These are phyloP conservation scores for Coniochaeta sp. DNA, from an alignment of 2,329 filamentous ascomycete species.

Conservation along the genomic window DNA sequence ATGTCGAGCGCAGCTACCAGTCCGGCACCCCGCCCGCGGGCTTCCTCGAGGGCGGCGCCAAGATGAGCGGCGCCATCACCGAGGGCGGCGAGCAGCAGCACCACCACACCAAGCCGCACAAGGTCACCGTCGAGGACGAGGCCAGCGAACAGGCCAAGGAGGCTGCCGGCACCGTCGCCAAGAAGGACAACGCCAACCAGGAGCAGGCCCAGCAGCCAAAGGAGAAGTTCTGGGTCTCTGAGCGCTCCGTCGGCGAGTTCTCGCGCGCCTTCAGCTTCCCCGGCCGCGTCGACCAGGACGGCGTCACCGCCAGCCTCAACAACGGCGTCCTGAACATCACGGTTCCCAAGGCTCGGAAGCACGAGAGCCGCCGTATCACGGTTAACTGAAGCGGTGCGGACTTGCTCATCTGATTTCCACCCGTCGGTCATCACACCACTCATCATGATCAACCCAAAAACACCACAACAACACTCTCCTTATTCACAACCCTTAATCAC, in stretches of 20 bases:
- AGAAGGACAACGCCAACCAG: slow-evolving; percentile 8
- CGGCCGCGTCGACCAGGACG: slow-evolving; percentile 52
- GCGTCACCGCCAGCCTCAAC: slow-evolving; percentile 54
- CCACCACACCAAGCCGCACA: slow-evolving; percentile 35
- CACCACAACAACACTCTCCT: neutral
- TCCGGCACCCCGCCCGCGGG: slow-evolving; percentile 44
- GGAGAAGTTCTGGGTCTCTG: slow-evolving; percentile 60
- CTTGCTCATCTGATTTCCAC: neutral
- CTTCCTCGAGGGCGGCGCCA: slow-evolving; percentile 34
- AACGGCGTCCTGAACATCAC: slow-evolving; percentile 58
- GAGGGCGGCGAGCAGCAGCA: slow-evolving; percentile 27
- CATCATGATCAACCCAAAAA: neutral
- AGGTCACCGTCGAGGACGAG: slow-evolving; percentile 63
- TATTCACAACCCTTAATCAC: neutral
- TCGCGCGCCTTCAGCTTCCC: slow-evolving; percentile 64
- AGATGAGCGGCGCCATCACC: slow-evolving; percentile 30
- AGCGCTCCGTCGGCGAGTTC: slow-evolving; percentile 62
- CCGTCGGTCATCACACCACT: too few relatives aligned
- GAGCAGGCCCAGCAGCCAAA: slow-evolving; percentile 15
- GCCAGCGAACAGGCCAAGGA: slow-evolving; percentile 25
- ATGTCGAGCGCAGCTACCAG: slow-evolving; percentile 57
- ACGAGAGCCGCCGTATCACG: slow-evolving; percentile 46
- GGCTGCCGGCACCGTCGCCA: slow-evolving; percentile 20
- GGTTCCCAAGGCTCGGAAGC: slow-evolving; percentile 61
- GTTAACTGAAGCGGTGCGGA: slow-evolving; percentile 33